These are phyloP conservation scores for Calophaca sinica DNA, from an alignment of 306 rosid species.

Conservation along the genomic window DNA sequence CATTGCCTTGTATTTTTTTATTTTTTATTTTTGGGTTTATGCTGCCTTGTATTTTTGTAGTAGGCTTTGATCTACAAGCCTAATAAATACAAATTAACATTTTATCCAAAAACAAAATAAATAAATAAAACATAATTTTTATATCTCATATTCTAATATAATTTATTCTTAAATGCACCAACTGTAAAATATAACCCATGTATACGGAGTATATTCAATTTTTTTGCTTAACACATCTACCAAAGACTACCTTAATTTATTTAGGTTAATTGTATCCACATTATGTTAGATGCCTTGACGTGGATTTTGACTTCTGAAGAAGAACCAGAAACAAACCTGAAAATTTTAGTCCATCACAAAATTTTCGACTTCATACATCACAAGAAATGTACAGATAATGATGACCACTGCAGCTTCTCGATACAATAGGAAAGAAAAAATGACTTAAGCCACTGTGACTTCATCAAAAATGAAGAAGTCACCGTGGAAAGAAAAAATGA, in stretches of 20 bases:
- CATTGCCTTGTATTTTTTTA: no score
- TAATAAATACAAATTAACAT: no score
- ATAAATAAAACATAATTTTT: no score
- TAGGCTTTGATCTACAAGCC: no score
- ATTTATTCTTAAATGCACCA: no score
- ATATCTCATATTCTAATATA: no score
- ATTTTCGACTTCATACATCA: conserved; percentile 1
- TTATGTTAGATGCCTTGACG: not conserved
- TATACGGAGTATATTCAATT: no score
- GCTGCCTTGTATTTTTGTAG: no score
- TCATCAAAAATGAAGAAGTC: not conserved
- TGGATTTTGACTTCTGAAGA: not conserved
- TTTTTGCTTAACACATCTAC: not conserved
- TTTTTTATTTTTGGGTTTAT: no score
- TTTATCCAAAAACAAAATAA: no score
- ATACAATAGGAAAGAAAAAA: conserved; percentile 20
- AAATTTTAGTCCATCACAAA: not conserved
- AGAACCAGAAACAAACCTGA: not conserved
- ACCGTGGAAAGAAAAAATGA: not conserved
- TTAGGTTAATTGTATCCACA: not conserved
- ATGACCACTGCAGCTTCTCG: conserved; percentile 1
- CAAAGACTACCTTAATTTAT: not conserved
- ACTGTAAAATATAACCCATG: conserved; percentile 3
- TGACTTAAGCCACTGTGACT: not conserved
- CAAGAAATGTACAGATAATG: conserved; percentile 4